Evolutionary conservation across 2,329 filamentous ascomycete genomes (phyloP).

Genomic region (Seiridium cupressi): DNA sequence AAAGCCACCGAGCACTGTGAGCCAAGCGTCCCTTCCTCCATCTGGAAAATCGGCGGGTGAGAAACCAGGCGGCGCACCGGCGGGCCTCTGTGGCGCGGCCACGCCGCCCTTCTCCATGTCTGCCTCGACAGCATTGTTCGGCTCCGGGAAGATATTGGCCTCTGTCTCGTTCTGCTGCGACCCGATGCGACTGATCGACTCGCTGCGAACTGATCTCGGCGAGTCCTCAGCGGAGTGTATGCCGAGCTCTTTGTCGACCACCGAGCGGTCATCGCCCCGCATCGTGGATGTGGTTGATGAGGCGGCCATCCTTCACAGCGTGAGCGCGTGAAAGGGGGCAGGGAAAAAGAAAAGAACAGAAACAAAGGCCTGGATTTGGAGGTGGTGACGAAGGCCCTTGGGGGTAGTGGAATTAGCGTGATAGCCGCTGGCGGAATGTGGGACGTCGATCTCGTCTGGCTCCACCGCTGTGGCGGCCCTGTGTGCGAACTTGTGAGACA

Average conservation of each 20-base stretch:
- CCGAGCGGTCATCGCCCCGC: neutral
- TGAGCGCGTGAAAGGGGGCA: neutral
- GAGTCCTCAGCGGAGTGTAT: neutral
- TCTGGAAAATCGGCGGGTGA: conserved; percentile 52
- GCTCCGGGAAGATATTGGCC: neutral
- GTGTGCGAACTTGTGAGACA: too few species aligned
- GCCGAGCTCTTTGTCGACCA: neutral
- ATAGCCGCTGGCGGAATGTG: neutral
- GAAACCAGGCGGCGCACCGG: conserved; percentile 5
- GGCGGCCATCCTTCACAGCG: neutral
- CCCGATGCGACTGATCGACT: neutral
- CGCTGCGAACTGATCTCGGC: neutral
- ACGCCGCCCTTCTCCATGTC: conserved; percentile 2
- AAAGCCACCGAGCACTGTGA: conserved; percentile 49
- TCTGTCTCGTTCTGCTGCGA: conserved; percentile 1
- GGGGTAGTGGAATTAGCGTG: neutral
- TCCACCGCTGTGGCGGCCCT: neutral
- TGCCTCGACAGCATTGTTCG: neutral
- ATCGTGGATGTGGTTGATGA: conserved; percentile 3
- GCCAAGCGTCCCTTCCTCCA: conserved; percentile 56
- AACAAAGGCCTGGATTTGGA: too few species aligned
- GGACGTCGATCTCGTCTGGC: neutral
- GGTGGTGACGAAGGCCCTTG: too few species aligned
- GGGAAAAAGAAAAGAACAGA: too few species aligned
- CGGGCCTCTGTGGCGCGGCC: neutral